Evolutionary conservation across 371 early-diverging fungal species (phyloP).

Genomic region (Chytridium lagenaria): DNA sequence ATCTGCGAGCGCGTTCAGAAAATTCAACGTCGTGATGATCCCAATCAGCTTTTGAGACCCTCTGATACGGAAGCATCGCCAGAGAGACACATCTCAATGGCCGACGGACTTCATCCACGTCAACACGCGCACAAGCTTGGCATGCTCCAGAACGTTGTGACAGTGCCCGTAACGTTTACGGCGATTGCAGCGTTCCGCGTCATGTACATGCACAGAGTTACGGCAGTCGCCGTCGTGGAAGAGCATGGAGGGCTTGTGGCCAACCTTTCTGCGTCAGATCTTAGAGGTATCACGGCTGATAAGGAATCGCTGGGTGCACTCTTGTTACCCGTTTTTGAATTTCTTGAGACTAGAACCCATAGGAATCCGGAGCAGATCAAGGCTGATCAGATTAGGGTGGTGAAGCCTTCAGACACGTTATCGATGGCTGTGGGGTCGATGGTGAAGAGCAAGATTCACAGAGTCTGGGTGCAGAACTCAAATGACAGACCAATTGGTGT

Average conservation of each 20-base stretch:
- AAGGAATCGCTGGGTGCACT: slow-evolving; percentile 38
- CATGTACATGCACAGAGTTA: slow-evolving; percentile 46
- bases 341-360: slow-evolving; percentile 41
- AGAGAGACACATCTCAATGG: neutral
- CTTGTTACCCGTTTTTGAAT: slow-evolving; percentile 47
- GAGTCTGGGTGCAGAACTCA: slow-evolving; percentile 47
- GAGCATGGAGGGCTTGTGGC: slow-evolving; percentile 45
- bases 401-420: slow-evolving; percentile 14
- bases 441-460: slow-evolving; percentile 41
- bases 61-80: neutral
- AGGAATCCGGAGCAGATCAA: slow-evolving; percentile 39
- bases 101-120: neutral
- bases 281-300: slow-evolving; percentile 48
- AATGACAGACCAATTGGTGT: slow-evolving; percentile 49
- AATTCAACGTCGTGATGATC: slow-evolving; percentile 8
- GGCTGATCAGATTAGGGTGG: slow-evolving; percentile 46
- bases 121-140: neutral
- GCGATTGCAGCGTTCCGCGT: slow-evolving; percentile 45
- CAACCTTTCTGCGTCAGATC: slow-evolving; percentile 52
- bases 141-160: slow-evolving; percentile 27
- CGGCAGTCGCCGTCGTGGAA: slow-evolving; percentile 50
- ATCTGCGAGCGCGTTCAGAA: slow-evolving; percentile 22
- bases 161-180: slow-evolving; percentile 38
- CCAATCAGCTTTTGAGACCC: slow-evolving; percentile 2
- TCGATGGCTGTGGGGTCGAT: slow-evolving; percentile 32